Percentiles rank a stretch among this genome's conserved stretches.
phyloP scores from a whole-genome alignment of 225 moss, liverwort and hornwort species.

The Pseudoscleropodium purum region DNA sequence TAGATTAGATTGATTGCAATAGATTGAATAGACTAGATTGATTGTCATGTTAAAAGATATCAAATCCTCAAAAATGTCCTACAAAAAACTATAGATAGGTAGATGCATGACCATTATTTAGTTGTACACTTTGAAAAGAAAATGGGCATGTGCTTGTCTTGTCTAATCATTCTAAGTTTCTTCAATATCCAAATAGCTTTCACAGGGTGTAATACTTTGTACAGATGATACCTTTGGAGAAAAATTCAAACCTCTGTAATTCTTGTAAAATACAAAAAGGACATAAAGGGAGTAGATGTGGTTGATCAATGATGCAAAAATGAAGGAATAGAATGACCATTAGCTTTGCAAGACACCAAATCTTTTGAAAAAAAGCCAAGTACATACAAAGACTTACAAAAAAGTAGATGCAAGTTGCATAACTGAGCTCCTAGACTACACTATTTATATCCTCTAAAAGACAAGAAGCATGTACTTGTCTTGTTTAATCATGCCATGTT shows the following conservation, averaged over 20 bases:
- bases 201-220: background rate
- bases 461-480: background rate
- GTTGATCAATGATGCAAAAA: background rate
- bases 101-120: background rate
- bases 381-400: background rate
- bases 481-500: background rate
- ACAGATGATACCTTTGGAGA: background rate
- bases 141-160: background rate
- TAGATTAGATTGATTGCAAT: too few relatives aligned
- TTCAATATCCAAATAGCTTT: background rate
- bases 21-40: too few relatives aligned
- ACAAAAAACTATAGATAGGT: fast-evolving
- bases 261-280: background rate
- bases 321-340: background rate
- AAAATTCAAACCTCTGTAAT: background rate
- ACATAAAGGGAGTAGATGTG: background rate
- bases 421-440: background rate
- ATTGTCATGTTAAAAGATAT: background rate
- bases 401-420: background rate
- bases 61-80: background rate
- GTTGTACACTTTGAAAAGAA: fast-evolving
- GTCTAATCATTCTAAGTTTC: background rate
- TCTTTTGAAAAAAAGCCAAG: background rate
- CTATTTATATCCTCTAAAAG: background rate
- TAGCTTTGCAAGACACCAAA: background rate